Conservation (phyloP, 2,329 filamentous ascomycete genomes). For the Juglanconis oblonga region DNA sequence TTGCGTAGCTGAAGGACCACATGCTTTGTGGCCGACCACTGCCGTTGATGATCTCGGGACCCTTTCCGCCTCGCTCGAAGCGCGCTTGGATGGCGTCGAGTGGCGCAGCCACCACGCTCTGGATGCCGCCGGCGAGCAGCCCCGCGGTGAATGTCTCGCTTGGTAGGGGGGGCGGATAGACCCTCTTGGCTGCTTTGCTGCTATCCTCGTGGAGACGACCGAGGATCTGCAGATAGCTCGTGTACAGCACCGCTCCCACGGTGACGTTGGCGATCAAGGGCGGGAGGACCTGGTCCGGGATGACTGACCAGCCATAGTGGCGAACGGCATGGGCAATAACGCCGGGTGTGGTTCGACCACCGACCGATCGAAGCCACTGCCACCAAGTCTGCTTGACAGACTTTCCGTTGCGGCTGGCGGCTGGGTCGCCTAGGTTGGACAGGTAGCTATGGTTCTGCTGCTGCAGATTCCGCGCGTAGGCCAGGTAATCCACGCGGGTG, state of each 20-base stretch:
- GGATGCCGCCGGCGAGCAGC: conserved; percentile 64
- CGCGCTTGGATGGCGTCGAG: conserved; percentile 73
- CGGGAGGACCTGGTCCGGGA: conserved; percentile 74
- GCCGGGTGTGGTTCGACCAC: conserved; percentile 61
- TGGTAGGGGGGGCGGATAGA: conserved; percentile 67
- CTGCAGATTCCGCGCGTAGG: conserved; percentile 54
- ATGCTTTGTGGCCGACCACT: conserved; percentile 53
- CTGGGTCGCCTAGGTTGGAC: conserved; percentile 13
- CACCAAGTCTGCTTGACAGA: conserved; percentile 27
- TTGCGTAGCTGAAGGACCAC: conserved; percentile 68
- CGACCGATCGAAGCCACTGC: conserved; percentile 43
- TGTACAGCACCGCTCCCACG: conserved; percentile 73
- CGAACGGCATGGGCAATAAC: conserved; percentile 65
- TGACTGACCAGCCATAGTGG: conserved; percentile 69
- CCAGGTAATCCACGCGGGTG: conserved; percentile 79
- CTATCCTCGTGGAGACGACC: conserved; percentile 65
- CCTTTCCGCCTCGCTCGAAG: conserved; percentile 48
- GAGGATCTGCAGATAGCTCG: conserved; percentile 69
- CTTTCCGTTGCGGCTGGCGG: conserved; percentile 12
- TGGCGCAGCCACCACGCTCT: conserved; percentile 70
- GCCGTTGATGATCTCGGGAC: conserved; percentile 34
- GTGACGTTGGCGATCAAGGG: conserved; percentile 72
- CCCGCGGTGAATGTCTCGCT: conserved; percentile 67
- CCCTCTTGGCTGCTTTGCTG: conserved; percentile 51
- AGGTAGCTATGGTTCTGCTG: conserved; percentile 30